Percentiles rank a stretch among this genome's conserved stretches.
phyloP scores from a whole-genome alignment of 73 alveolate species.

The Tetrahymena elliotti region DNA sequence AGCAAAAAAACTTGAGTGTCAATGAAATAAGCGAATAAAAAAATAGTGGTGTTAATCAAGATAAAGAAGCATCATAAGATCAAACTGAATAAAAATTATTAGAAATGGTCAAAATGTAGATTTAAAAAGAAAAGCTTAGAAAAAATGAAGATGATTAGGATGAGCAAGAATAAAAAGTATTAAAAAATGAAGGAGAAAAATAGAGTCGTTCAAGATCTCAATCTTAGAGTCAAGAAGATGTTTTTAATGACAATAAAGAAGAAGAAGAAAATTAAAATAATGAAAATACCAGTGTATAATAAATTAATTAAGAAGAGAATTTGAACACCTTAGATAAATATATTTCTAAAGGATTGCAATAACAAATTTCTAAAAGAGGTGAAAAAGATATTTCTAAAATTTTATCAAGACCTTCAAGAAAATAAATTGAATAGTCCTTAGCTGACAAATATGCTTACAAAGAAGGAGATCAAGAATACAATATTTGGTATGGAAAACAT shows the following conservation, averaged over 20 bases:
- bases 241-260: slow-evolving; percentile 7
- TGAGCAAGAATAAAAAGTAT: not conserved
- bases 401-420: slow-evolving; percentile 90
- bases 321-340: slow-evolving; percentile 47
- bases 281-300: not conserved
- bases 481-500: slow-evolving; percentile 97
- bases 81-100: slow-evolving; percentile 29
- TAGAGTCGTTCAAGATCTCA: not conserved
- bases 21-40: slow-evolving; percentile 6
- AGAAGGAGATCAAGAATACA: slow-evolving; percentile 97
- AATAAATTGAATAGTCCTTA: slow-evolving; percentile 80
- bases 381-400: slow-evolving; percentile 37
- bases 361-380: slow-evolving; percentile 12
- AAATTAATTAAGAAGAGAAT: slow-evolving; percentile 48
- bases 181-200: not conserved
- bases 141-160: slow-evolving; percentile 24
- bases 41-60: not conserved
- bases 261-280: not conserved
- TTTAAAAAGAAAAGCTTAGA: not conserved
- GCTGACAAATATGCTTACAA: slow-evolving; percentile 87
- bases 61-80: slow-evolving; percentile 29
- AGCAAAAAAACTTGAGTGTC: slow-evolving; percentile 22
- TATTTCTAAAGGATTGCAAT: slow-evolving; percentile 12
- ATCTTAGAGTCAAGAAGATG: not conserved
- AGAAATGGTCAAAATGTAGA: slow-evolving; percentile 29